Evolutionary conservation across 352 stramenopile genomes (phyloP).

Genomic region (Aphanomyces stellatus): DNA sequence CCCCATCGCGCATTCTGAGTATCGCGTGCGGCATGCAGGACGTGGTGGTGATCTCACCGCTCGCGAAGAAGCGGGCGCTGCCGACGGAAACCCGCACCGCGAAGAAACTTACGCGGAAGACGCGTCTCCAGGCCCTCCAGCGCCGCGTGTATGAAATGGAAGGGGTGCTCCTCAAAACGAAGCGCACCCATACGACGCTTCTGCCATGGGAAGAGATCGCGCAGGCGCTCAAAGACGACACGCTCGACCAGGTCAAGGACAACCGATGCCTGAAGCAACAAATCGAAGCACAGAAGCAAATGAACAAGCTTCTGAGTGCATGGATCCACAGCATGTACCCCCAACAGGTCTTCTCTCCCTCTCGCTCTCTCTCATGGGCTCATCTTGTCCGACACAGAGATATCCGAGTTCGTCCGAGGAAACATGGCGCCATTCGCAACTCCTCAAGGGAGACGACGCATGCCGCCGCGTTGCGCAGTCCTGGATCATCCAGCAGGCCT

Average conservation of each 20-base stretch:
- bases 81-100: neutral
- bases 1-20: neutral
- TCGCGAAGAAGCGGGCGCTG: neutral
- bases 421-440: conserved; percentile 17
- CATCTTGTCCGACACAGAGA: too few species aligned
- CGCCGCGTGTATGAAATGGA: conserved; percentile 12
- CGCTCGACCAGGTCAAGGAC: neutral
- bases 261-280: conserved; percentile 11
- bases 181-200: neutral
- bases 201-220: conserved; percentile 11
- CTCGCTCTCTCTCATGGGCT: too few species aligned
- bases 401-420: neutral
- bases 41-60: neutral
- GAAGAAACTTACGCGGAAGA: neutral
- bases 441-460: conserved; percentile 6
- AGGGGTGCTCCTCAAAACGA: neutral
- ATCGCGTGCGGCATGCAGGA: neutral
- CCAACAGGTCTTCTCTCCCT: neutral
- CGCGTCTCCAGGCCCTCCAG: conserved; percentile 9
- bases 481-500: conserved; percentile 16
- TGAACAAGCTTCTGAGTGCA: neutral
- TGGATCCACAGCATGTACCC: neutral
- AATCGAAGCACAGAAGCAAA: neutral
- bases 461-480: neutral
- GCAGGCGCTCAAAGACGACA: conserved; percentile 14